Evolutionary conservation across 768 basidiomycete species (phyloP).

Genomic region (Amanita brunnescens): DNA sequence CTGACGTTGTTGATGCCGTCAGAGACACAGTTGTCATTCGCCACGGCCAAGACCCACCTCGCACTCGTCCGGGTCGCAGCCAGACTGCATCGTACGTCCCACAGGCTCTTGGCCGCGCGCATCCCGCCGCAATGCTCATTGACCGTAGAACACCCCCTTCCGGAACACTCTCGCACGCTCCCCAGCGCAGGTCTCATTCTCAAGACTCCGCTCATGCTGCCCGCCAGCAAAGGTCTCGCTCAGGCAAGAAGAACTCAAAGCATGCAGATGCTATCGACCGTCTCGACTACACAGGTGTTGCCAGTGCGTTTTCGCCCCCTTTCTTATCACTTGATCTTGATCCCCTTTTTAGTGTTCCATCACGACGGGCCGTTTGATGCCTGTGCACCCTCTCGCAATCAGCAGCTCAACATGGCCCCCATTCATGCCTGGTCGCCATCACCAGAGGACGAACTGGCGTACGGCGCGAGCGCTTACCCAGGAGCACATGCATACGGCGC

Average conservation of each 20-base stretch:
- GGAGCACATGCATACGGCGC: slow-evolving; percentile 36
- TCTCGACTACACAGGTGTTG: slow-evolving; percentile 79
- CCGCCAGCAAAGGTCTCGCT: slow-evolving; percentile 32
- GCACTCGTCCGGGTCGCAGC: slow-evolving; percentile 48
- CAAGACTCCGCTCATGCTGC: slow-evolving; percentile 32
- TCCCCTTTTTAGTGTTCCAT: slow-evolving; percentile 60
- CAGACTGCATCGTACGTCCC: slow-evolving; percentile 44
- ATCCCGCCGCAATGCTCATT: background rate
- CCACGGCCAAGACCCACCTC: slow-evolving; percentile 24
- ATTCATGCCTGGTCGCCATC: slow-evolving; percentile 65
- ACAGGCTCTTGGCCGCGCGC: background rate
- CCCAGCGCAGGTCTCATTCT: slow-evolving; percentile 35
- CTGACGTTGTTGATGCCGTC: slow-evolving; percentile 54
- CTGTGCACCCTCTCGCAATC: slow-evolving; percentile 84
- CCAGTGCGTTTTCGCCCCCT: slow-evolving; percentile 48
- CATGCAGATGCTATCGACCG: slow-evolving; percentile 89
- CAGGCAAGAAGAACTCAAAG: slow-evolving; percentile 58
- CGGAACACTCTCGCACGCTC: slow-evolving; percentile 20
- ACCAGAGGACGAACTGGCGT: slow-evolving; percentile 33
- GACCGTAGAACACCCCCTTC: slow-evolving; percentile 5
- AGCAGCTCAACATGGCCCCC: slow-evolving; percentile 68
- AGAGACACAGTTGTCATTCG: slow-evolving; percentile 60
- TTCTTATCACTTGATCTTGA: slow-evolving; percentile 6
- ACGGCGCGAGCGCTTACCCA: slow-evolving; percentile 45
- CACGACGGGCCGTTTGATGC: slow-evolving; percentile 92